Conservation (phyloP, 345 rosid species). For the Sapria himalayana region DNA sequence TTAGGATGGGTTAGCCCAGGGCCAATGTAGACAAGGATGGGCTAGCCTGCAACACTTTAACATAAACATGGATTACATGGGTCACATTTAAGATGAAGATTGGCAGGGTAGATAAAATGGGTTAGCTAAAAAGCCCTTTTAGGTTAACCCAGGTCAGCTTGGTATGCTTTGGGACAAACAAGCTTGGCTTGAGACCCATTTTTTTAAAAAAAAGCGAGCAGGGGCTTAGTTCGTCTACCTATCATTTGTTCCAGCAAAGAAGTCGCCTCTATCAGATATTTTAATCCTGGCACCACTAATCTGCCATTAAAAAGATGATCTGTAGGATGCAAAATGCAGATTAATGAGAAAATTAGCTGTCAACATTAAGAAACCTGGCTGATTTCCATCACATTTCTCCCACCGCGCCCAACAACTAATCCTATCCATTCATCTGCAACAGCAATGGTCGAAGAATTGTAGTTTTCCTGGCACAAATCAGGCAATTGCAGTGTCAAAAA, state of each 20-base stretch:
- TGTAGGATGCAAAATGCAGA: neutral
- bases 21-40: no score
- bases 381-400: constrained; percentile 86
- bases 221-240: no score
- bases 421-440: constrained; percentile 88
- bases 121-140: no score
- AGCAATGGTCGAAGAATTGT: constrained; percentile 54
- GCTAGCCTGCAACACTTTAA: no score
- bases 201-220: no score
- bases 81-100: no score
- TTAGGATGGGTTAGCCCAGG: no score
- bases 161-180: no score
- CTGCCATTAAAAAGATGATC: constrained; percentile 26
- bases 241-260: constrained; percentile 73
- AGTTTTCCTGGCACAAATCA: constrained; percentile 48
- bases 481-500: neutral
- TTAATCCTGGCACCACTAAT: constrained; percentile 84
- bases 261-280: constrained; percentile 93
- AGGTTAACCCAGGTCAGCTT: no score
- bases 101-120: no score
- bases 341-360: neutral
- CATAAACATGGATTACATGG: no score
- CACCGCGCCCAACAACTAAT: constrained; percentile 94
- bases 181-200: no score
- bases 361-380: constrained; percentile 49